Evolutionary conservation across 2,329 filamentous ascomycete genomes (phyloP).

Genomic region (Colletotrichum musicola): DNA sequence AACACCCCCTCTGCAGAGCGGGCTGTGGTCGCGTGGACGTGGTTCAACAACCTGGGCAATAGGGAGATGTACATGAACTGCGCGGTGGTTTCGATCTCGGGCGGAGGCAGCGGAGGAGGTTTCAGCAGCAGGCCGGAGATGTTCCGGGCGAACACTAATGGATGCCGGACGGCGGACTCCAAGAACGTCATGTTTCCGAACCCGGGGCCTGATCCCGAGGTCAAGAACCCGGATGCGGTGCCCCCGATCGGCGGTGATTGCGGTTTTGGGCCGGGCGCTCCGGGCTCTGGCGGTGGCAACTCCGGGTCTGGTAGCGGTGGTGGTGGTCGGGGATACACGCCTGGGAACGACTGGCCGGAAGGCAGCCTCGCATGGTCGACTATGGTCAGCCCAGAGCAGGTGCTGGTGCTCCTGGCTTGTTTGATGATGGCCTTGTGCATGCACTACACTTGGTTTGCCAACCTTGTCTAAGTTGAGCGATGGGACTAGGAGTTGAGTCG

Average conservation of each 20-base stretch:
- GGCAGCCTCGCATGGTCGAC: neutral
- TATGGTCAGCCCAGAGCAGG: neutral
- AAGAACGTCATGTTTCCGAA: conserved; percentile 71
- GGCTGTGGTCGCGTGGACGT: conserved; percentile 72
- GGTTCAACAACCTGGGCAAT: conserved; percentile 74
- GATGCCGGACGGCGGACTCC: conserved; percentile 64
- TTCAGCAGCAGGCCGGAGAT: conserved; percentile 67
- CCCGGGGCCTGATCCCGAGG: conserved; percentile 66
- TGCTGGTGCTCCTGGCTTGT: neutral
- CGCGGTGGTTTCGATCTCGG: conserved; percentile 66
- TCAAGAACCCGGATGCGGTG: conserved; percentile 39
- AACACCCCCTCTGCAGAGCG: conserved; percentile 60
- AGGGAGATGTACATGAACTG: conserved; percentile 81
- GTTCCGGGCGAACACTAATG: conserved; percentile 74
- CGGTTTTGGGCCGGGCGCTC: neutral
- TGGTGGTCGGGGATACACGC: neutral
- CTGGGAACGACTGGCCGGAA: conserved; percentile 12
- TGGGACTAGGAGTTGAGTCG: too few species aligned
- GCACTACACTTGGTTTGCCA: conserved; percentile 1
- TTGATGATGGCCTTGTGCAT: neutral
- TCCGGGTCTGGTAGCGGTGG: neutral
- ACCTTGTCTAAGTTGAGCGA: neutral
- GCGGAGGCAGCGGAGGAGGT: conserved; percentile 29
- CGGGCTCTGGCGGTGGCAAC: neutral
- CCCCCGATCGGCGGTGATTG: conserved; percentile 20